A percentile compares a stretch with the other conserved stretches of the same genome.
Evolutionary conservation across 2,329 filamentous ascomycete species (phyloP).

Genomic region (Fusarium sp.): DNA sequence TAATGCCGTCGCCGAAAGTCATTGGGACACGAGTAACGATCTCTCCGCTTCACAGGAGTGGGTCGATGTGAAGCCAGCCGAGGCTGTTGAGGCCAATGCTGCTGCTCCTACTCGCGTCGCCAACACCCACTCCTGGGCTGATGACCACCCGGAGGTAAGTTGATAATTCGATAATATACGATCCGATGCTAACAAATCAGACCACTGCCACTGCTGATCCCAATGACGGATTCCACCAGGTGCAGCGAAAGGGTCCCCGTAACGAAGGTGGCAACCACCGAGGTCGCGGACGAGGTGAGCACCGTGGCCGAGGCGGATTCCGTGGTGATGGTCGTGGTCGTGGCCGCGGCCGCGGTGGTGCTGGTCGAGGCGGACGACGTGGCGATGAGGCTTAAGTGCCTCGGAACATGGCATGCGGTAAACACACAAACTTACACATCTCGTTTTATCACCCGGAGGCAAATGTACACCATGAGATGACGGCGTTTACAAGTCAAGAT

Average conservation of each 20-base stretch:
- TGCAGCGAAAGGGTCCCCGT: constrained; percentile 68
- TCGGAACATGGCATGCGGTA: constrained; percentile 39
- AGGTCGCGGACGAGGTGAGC: constrained; percentile 58
- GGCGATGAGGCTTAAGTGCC: constrained; percentile 52
- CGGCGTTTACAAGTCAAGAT: constrained; percentile 49
- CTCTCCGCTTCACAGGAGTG: constrained; percentile 70
- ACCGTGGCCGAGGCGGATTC: constrained; percentile 62
- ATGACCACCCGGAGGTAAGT: constrained; percentile 73
- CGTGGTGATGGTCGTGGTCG: constrained; percentile 59
- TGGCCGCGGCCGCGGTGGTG: constrained; percentile 51
- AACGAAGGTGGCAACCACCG: constrained; percentile 58
- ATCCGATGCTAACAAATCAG: constrained; percentile 24
- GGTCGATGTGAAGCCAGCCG: constrained; percentile 74
- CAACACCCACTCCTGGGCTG: constrained; percentile 79
- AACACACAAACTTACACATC: constrained; percentile 41
- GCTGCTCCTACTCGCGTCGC: constrained; percentile 62
- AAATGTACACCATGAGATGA: constrained; percentile 54
- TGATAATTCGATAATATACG: background rate
- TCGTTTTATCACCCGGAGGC: constrained; percentile 45
- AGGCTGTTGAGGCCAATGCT: constrained; percentile 78
- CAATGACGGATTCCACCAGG: constrained; percentile 78
- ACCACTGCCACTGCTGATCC: constrained; percentile 52
- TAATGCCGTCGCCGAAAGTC: constrained; percentile 70
- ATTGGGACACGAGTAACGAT: constrained; percentile 67
- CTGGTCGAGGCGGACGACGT: constrained; percentile 50